Evolutionary conservation across 495 filamentous ascomycete species (phyloP).

Genomic region (Podospora appendiculata): DNA sequence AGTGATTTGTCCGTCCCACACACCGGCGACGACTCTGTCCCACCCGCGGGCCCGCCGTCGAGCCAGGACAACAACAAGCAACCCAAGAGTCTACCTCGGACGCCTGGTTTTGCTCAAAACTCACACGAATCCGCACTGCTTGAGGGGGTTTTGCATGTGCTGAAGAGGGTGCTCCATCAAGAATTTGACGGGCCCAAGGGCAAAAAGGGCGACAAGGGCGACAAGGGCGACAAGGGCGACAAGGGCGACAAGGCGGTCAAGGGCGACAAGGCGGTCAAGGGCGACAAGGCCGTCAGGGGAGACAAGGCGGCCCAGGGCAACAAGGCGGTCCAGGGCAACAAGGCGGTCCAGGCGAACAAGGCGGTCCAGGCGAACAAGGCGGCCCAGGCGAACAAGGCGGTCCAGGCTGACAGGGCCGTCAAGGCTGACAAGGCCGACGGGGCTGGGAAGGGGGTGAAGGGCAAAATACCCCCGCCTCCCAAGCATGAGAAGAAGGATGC

Average conservation of each 20-base stretch:
- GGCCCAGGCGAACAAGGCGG: slow-evolving; percentile 9
- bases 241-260: background rate
- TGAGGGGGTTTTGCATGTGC: background rate
- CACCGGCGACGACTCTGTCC: too few species aligned
- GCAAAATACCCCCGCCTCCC: too few species aligned
- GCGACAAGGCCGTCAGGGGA: background rate
- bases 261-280: background rate
- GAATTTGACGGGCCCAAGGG: background rate
- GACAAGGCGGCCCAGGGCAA: background rate
- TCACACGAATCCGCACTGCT: too few species aligned
- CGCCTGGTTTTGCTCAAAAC: too few species aligned
- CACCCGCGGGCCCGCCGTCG: too few species aligned
- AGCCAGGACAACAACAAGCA: too few species aligned
- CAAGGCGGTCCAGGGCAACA: background rate
- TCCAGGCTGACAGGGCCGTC: slow-evolving; percentile 7
- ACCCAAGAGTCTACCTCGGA: too few species aligned
- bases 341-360: background rate
- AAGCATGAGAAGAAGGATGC: too few species aligned
- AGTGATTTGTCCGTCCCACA: too few species aligned
- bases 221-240: background rate
- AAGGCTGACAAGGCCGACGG: slow-evolving; percentile 7
- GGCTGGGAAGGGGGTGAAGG: too few species aligned
- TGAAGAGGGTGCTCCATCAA: background rate
- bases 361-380: slow-evolving; percentile 1
- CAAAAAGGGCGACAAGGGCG: background rate